Evolutionary conservation across 2,329 filamentous ascomycete genomes (phyloP).

Genomic region (Pezicula radicicola): DNA sequence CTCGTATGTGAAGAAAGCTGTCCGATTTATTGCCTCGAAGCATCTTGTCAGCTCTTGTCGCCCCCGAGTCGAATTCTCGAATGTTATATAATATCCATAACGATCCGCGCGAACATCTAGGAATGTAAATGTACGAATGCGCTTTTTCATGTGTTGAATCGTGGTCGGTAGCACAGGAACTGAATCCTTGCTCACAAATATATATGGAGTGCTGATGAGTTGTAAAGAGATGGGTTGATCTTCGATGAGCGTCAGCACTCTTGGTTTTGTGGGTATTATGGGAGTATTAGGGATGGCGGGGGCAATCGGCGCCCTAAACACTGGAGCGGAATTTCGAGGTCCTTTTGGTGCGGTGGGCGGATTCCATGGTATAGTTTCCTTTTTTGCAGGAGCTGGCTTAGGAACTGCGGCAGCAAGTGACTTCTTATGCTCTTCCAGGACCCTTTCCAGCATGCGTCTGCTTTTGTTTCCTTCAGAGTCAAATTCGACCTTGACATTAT

Average conservation of each 20-base stretch:
- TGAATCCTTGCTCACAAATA: conserved; percentile 82
- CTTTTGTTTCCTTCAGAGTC: conserved; percentile 87
- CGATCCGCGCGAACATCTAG: conserved; percentile 80
- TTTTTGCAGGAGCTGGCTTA: conserved; percentile 30
- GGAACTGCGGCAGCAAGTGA: conserved; percentile 10
- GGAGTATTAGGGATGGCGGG: conserved; percentile 9
- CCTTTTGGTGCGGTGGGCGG: conserved; percentile 84
- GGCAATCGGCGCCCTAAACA: conserved; percentile 24
- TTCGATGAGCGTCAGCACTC: conserved; percentile 56
- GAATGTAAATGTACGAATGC: conserved; percentile 78
- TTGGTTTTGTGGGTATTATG: conserved; percentile 40
- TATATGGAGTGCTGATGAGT: conserved; percentile 78
- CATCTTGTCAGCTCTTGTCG: conserved; percentile 80
- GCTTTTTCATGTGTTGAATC: conserved; percentile 84
- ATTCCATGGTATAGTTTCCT: conserved; percentile 39
- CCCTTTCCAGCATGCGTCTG: conserved; percentile 71
- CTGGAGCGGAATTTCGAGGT: conserved; percentile 40
- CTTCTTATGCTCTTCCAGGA: conserved; percentile 62
- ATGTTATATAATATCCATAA: conserved; percentile 89
- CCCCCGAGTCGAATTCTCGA: conserved; percentile 73
- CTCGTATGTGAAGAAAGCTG: conserved; percentile 84
- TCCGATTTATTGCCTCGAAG: conserved; percentile 73
- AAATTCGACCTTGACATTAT: conserved; percentile 76
- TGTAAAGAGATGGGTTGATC: conserved; percentile 57
- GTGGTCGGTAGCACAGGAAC: conserved; percentile 86